Conservation (phyloP, 176 grass and related monocot species). For the Carex pumila region DNA sequence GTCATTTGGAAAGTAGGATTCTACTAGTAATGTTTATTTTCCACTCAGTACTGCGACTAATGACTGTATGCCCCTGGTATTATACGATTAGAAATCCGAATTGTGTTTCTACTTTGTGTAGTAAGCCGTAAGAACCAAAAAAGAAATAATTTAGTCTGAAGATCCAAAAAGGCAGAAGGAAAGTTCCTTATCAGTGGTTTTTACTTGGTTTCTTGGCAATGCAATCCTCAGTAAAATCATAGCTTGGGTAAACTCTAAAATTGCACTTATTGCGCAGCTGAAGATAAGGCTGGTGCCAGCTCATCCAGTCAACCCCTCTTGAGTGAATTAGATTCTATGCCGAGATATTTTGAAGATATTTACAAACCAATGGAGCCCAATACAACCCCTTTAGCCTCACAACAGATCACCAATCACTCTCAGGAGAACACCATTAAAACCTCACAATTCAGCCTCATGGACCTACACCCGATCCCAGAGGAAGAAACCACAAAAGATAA, state of each 20-base stretch:
- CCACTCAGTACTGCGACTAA: neutral
- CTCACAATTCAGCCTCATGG: constrained; percentile 25
- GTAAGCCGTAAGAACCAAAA: neutral
- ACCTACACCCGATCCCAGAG: constrained; percentile 63
- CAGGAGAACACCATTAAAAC: neutral
- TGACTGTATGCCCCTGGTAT: neutral
- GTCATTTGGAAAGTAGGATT: neutral
- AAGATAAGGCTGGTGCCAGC: constrained; percentile 29
- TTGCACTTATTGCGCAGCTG: constrained; percentile 33
- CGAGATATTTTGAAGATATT: constrained; percentile 25
- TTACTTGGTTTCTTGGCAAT: neutral
- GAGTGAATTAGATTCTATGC: constrained; percentile 22
- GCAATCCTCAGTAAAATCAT: neutral
- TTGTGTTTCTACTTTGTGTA: neutral
- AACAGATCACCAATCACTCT: neutral
- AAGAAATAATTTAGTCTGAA: neutral
- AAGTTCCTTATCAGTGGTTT: neutral
- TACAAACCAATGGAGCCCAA: neutral
- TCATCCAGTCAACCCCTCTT: constrained; percentile 18
- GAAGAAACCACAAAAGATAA: constrained; percentile 41
- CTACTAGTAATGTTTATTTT: neutral
- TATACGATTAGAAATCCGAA: neutral
- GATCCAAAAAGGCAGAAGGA: neutral
- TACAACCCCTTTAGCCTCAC: neutral
- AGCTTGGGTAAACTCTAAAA: constrained; percentile 7